Conservation (phyloP, 2,329 filamentous ascomycete genomes). For the Fusarium algeriense region DNA sequence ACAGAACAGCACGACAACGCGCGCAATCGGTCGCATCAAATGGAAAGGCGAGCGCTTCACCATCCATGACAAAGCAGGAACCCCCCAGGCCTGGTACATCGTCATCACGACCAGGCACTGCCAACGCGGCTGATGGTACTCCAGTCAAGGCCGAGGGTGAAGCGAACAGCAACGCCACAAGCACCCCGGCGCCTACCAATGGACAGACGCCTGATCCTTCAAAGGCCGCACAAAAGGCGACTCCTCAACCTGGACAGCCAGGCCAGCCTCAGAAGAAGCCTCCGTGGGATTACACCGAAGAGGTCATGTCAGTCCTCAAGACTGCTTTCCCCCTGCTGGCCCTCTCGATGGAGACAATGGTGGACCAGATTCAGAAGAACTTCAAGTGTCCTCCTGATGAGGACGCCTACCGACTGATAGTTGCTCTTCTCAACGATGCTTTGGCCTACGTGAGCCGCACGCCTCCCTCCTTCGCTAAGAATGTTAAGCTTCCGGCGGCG, state of each 20-base stretch:
- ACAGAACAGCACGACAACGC: conserved; percentile 67
- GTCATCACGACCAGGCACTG: conserved; percentile 64
- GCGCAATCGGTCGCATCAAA: conserved; percentile 60
- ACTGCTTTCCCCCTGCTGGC: conserved; percentile 96
- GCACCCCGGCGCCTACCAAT: conserved; percentile 47
- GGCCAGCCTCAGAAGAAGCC: conserved; percentile 72
- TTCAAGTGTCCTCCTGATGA: conserved; percentile 99
- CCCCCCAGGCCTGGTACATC: conserved; percentile 53
- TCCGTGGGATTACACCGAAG: conserved; percentile 96
- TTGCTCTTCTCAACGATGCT: conserved; percentile 96
- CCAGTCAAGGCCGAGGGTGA: conserved; percentile 63
- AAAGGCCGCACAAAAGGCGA: conserved; percentile 40
- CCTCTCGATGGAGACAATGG: conserved; percentile 99
- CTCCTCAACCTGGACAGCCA: conserved; percentile 27
- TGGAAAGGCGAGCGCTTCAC: conserved; percentile 61
- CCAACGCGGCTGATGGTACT: conserved; percentile 59
- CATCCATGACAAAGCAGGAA: conserved; percentile 67
- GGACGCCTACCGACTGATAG: conserved; percentile 95
- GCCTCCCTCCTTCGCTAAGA: conserved; percentile 86
- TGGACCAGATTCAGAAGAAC: conserved; percentile 98
- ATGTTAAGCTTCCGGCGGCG: conserved; percentile 87
- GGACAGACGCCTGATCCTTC: conserved; percentile 43
- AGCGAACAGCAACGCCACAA: conserved; percentile 45
- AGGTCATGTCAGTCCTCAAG: conserved; percentile 95
- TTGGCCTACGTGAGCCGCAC: conserved; percentile 91